phyloP scores from a whole-genome alignment of 306 rosid genomes.

The Castanopsis chinensis region DNA sequence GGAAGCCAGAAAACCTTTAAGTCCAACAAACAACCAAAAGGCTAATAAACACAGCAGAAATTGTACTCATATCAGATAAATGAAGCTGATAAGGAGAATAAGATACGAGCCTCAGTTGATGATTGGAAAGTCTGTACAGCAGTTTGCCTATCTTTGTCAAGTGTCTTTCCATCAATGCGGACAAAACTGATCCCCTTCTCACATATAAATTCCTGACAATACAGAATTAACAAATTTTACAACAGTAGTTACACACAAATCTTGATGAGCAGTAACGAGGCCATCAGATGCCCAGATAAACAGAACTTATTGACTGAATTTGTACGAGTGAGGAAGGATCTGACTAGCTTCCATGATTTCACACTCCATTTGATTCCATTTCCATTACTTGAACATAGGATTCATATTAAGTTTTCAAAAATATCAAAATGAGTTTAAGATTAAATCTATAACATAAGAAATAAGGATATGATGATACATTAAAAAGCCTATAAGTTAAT shows the following conservation, averaged over 20 bases:
- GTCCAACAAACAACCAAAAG: not conserved
- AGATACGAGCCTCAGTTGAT: conserved; percentile 55
- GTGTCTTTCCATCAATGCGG: conserved; percentile 93
- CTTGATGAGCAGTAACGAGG: not conserved
- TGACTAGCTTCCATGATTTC: no score
- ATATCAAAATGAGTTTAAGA: no score
- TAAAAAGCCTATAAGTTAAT: no score
- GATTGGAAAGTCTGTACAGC: conserved; percentile 74
- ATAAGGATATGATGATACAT: no score
- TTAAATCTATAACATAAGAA: no score
- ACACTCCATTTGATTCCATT: not conserved
- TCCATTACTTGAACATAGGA: not conserved
- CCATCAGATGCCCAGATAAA: conserved; percentile 1
- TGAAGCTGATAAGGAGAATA: conserved; percentile 10
- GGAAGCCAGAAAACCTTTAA: not conserved
- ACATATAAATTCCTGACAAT: conserved; percentile 67
- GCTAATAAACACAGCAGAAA: not conserved
- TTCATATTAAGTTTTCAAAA: not conserved
- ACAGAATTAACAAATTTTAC: conserved; percentile 18
- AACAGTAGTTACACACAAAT: conserved; percentile 2
- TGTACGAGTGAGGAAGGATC: no score
- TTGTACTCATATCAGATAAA: conserved; percentile 3
- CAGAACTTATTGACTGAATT: not conserved
- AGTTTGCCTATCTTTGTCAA: conserved; percentile 79
- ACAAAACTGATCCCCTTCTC: conserved; percentile 75